Conservation (phyloP, 257 asterid genomes). For the Solanum bukasovii region DNA sequence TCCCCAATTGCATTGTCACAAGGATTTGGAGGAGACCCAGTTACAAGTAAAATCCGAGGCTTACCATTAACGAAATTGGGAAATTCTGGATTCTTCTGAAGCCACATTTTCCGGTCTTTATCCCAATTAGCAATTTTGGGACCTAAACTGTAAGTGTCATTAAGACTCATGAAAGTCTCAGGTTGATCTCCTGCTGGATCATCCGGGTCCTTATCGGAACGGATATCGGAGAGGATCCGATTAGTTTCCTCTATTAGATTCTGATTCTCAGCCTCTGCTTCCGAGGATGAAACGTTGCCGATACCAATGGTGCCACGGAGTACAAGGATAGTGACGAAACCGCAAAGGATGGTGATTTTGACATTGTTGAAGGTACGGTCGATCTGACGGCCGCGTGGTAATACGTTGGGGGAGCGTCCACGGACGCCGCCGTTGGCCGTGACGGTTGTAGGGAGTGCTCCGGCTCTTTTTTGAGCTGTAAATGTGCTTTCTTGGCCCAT, state of each 20-base stretch:
- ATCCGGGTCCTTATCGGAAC: conserved; percentile 49
- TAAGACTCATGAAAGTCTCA: conserved; percentile 21
- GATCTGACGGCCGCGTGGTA: conserved; percentile 66
- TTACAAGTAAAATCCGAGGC: conserved; percentile 67
- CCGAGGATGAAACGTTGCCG: conserved; percentile 48
- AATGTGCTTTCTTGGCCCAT: not conserved
- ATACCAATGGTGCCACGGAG: conserved; percentile 83
- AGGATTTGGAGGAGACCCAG: conserved; percentile 77
- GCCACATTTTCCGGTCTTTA: conserved; percentile 54
- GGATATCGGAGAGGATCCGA: conserved; percentile 67
- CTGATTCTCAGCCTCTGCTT: conserved; percentile 53
- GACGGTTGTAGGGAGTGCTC: not conserved
- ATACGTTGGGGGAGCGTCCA: conserved; percentile 20
- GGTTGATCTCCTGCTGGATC: conserved; percentile 33
- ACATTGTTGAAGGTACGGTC: conserved; percentile 59
- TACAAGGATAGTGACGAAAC: conserved; percentile 75
- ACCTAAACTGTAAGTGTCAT: conserved; percentile 46
- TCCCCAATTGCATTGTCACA: conserved; percentile 89
- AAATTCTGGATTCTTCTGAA: conserved; percentile 49
- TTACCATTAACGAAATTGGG: conserved; percentile 53
- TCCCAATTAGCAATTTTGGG: conserved; percentile 65
- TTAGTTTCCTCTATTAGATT: conserved; percentile 49
- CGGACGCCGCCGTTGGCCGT: conserved; percentile 28
- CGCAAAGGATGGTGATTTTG: conserved; percentile 75
- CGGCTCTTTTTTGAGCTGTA: not conserved